Conservation (phyloP, 306 rosid genomes). For the Aeschynomene evenia region DNA sequence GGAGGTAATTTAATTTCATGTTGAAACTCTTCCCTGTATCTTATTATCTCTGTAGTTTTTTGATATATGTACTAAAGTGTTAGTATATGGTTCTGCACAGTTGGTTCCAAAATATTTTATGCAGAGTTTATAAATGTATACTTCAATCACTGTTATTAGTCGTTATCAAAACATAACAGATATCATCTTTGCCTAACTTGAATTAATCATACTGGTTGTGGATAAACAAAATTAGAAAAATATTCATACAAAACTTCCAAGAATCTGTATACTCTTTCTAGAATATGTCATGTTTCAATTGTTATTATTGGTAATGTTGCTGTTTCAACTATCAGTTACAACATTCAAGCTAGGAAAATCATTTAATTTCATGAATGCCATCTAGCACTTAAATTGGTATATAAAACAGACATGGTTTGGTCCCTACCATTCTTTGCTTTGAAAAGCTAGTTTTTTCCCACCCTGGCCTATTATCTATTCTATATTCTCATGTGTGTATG, state of each 20-base stretch:
- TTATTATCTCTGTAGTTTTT: not conserved
- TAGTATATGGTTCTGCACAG: not conserved
- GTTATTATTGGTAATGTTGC: not conserved
- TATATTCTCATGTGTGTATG: not conserved
- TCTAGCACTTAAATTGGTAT: not conserved
- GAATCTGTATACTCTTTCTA: not conserved
- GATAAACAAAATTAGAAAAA: not conserved
- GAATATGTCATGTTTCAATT: not conserved
- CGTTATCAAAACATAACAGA: conserved; percentile 5
- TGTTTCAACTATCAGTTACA: not conserved
- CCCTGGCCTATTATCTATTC: conserved; percentile 5
- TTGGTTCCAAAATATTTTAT: conserved; percentile 3
- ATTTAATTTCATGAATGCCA: conserved; percentile 25
- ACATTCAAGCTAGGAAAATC: not conserved
- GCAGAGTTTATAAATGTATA: not conserved
- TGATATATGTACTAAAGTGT: not conserved
- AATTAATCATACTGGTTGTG: conserved; percentile 10
- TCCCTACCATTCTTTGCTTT: not conserved
- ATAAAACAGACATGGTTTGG: not conserved
- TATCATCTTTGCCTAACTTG: not conserved
- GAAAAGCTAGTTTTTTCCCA: not conserved
- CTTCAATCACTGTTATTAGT: not conserved
- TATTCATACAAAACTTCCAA: not conserved
- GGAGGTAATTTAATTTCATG: conserved; percentile 63
- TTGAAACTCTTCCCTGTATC: not conserved